Evolutionary conservation across 1,139 yeast species (phyloP).

Genomic region (Yamadazyma buinensis): DNA sequence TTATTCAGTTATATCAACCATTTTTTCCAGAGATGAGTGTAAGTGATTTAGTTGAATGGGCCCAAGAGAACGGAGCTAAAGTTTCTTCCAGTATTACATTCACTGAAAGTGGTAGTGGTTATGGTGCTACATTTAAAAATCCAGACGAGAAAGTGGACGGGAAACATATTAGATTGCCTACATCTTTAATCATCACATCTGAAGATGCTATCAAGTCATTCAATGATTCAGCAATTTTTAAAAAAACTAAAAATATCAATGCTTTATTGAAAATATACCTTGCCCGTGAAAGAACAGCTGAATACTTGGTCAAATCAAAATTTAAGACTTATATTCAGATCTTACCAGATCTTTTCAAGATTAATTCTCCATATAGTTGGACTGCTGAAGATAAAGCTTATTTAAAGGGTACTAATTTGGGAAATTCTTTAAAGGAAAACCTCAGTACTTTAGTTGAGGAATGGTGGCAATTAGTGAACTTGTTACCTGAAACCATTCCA

Average conservation of each 20-base stretch:
- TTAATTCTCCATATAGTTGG: slow-evolving; percentile 67
- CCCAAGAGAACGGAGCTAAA: slow-evolving; percentile 42
- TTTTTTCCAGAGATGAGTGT: slow-evolving; percentile 3
- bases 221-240: slow-evolving; percentile 14
- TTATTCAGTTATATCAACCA: too few species aligned
- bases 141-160: slow-evolving; percentile 8
- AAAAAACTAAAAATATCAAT: slow-evolving; percentile 31
- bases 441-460: slow-evolving; percentile 39
- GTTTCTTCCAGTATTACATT: slow-evolving; percentile 27
- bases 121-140: slow-evolving; percentile 34
- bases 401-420: slow-evolving; percentile 57
- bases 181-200: slow-evolving; percentile 35
- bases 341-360: slow-evolving; percentile 50
- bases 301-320: slow-evolving; percentile 17
- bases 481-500: slow-evolving; percentile 28
- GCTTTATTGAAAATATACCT: slow-evolving; percentile 46
- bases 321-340: slow-evolving; percentile 50
- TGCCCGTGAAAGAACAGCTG: slow-evolving; percentile 29
- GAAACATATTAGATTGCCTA: slow-evolving; percentile 33
- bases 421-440: slow-evolving; percentile 38
- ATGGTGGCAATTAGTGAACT: slow-evolving; percentile 45
- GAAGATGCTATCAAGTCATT: slow-evolving; percentile 42
- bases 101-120: slow-evolving; percentile 19
- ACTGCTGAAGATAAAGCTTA: slow-evolving; percentile 42
- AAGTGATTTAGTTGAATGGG: slow-evolving; percentile 44